Percentiles rank a stretch among this genome's conserved stretches.
Evolutionary conservation across 2,329 filamentous ascomycete species (phyloP).

Genomic region (Alternaria postmessia): DNA sequence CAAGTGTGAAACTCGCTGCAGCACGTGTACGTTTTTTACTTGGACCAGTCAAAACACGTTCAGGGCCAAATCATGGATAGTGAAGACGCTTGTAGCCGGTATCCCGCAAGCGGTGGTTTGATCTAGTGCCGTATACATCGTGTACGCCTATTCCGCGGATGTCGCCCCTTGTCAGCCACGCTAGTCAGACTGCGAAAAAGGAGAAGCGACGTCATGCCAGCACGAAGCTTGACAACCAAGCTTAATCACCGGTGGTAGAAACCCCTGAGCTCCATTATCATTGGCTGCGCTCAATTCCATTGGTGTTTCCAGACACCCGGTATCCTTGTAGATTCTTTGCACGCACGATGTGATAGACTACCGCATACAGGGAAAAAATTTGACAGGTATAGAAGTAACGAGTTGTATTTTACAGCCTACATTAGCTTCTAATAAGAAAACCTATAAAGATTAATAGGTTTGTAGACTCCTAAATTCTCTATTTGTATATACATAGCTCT

Average conservation of each 20-base stretch:
- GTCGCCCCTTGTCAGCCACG: background rate
- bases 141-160: background rate
- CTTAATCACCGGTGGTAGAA: background rate
- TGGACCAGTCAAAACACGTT: background rate
- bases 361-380: too few relatives aligned
- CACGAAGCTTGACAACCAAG: background rate
- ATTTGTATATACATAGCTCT: too few relatives aligned
- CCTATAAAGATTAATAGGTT: too few relatives aligned
- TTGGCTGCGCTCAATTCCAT: background rate
- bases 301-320: background rate
- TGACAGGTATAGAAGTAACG: too few relatives aligned
- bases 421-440: too few relatives aligned
- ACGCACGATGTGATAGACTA: background rate
- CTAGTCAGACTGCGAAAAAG: background rate
- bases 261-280: background rate
- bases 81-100: conserved; percentile 1
- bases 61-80: background rate
- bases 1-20: background rate
- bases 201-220: conserved; percentile 1
- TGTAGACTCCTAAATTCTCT: too few relatives aligned
- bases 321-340: background rate
- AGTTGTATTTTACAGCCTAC: too few relatives aligned
- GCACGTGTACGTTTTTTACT: background rate
- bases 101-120: background rate
- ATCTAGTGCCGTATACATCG: background rate